Evolutionary conservation across 768 basidiomycete species (phyloP).

Genomic region (Lactarius pseudohatsudake): DNA sequence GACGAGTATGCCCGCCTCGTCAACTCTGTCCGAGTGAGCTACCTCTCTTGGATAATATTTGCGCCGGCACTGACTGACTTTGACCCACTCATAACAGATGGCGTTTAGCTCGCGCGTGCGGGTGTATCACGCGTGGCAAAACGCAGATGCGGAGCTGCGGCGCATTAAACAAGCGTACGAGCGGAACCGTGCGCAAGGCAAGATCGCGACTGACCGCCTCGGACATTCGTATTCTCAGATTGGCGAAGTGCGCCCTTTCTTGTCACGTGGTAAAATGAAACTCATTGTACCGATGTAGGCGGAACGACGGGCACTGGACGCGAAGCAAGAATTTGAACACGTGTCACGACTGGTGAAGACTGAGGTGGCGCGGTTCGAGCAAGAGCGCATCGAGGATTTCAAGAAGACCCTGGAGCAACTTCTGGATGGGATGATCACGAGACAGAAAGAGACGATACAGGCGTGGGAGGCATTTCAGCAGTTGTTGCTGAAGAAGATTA

Average conservation of each 20-base stretch:
- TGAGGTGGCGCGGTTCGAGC: conserved; percentile 89
- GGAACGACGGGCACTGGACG: conserved; percentile 79
- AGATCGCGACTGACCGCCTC: conserved; percentile 65
- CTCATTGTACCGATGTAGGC: conserved; percentile 47
- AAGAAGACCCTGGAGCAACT: conserved; percentile 80
- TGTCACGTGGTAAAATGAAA: neutral
- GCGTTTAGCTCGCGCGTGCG: conserved; percentile 89
- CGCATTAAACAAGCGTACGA: conserved; percentile 79
- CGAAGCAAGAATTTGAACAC: conserved; percentile 86
- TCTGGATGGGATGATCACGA: conserved; percentile 80
- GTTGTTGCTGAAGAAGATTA: conserved; percentile 25
- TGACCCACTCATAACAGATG: conserved; percentile 45
- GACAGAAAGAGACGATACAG: conserved; percentile 69
- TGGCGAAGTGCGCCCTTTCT: conserved; percentile 58
- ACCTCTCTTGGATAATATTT: neutral
- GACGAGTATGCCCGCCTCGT: conserved; percentile 96
- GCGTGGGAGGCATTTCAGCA: conserved; percentile 29
- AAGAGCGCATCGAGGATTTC: conserved; percentile 92
- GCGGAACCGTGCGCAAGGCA: conserved; percentile 75
- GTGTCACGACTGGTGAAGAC: conserved; percentile 85
- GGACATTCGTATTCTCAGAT: conserved; percentile 76
- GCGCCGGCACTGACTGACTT: neutral
- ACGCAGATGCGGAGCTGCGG: conserved; percentile 69
- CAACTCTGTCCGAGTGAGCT: conserved; percentile 70
- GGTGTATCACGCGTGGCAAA: conserved; percentile 78